A percentile compares a stretch with the other conserved stretches of the same genome.
Evolutionary conservation across 257 asterid species (phyloP).

Genomic region (Jacaranda copaia): DNA sequence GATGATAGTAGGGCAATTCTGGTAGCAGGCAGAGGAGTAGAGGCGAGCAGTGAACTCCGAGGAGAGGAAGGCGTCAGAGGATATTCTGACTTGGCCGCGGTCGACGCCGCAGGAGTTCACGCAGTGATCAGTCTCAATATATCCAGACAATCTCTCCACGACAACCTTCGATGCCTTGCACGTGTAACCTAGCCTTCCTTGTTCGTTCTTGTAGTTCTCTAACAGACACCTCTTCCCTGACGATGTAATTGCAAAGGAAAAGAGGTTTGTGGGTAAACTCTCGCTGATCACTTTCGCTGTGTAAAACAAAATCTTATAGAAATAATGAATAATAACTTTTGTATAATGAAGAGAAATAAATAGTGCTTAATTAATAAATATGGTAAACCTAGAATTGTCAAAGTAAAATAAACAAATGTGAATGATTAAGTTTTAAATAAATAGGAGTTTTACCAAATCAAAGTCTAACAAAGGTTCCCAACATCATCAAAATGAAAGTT

Average conservation of each 20-base stretch:
- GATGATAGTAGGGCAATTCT: conserved; percentile 78
- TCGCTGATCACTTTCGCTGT: conserved; percentile 82
- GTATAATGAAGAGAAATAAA: no score
- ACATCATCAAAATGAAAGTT: no score
- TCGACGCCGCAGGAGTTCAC: conserved; percentile 72
- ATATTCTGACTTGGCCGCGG: conserved; percentile 69
- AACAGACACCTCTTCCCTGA: conserved; percentile 88
- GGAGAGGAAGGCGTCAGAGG: conserved; percentile 73
- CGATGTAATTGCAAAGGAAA: conserved; percentile 77
- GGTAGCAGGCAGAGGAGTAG: conserved; percentile 73
- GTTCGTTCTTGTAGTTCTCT: conserved; percentile 57
- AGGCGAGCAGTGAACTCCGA: conserved; percentile 61
- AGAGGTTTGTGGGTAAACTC: conserved; percentile 55
- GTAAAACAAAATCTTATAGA: neutral
- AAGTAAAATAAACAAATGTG: no score
- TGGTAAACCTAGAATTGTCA: no score
- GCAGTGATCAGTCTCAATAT: conserved; percentile 79
- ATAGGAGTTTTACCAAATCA: no score
- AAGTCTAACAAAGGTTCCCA: no score
- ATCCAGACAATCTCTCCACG: conserved; percentile 64
- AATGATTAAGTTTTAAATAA: no score
- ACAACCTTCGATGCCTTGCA: conserved; percentile 82
- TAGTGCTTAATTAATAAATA: no score
- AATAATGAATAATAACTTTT: no score
- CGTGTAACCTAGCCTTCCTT: conserved; percentile 52